Conservation (phyloP, 371 early-diverging fungal genomes). For the Zychaea mexicana region DNA sequence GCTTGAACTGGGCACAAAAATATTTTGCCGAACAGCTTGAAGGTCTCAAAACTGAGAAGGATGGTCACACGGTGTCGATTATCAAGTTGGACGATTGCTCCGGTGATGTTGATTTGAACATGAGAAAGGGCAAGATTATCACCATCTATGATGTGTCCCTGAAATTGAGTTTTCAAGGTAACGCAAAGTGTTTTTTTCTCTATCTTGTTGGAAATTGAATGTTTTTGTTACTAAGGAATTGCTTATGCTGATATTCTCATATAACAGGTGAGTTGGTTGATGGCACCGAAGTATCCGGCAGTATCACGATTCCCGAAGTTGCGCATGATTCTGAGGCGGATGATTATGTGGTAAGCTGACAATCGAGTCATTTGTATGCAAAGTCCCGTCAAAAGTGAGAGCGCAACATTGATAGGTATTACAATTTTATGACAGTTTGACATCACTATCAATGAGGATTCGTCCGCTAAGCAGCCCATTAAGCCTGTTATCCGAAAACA, state of each 20-base stretch:
- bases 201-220: background rate
- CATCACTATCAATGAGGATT: slow-evolving; percentile 58
- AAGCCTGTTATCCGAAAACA: slow-evolving; percentile 67
- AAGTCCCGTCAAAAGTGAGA: too few relatives aligned
- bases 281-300: slow-evolving; percentile 66
- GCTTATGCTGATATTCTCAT: background rate
- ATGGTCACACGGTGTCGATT: slow-evolving; percentile 58
- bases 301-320: slow-evolving; percentile 83
- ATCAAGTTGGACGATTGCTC: slow-evolving; percentile 60
- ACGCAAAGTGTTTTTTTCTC: background rate
- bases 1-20: slow-evolving; percentile 83
- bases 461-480: slow-evolving; percentile 52
- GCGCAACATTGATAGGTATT: background rate
- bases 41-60: slow-evolving; percentile 36
- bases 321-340: slow-evolving; percentile 83
- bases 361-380: too few relatives aligned
- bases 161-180: slow-evolving; percentile 35
- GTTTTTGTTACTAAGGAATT: background rate
- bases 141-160: slow-evolving; percentile 85
- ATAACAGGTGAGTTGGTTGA: slow-evolving; percentile 41
- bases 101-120: slow-evolving; percentile 90
- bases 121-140: slow-evolving; percentile 91
- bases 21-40: slow-evolving; percentile 68
- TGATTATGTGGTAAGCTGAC: slow-evolving; percentile 76
- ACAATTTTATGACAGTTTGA: slow-evolving; percentile 55